A percentile compares a stretch with the other conserved stretches of the same genome.
These are phyloP conservation scores for Magnusiomyces tetraspermus DNA, from an alignment of 1,139 yeast species.

Conservation along the genomic window DNA sequence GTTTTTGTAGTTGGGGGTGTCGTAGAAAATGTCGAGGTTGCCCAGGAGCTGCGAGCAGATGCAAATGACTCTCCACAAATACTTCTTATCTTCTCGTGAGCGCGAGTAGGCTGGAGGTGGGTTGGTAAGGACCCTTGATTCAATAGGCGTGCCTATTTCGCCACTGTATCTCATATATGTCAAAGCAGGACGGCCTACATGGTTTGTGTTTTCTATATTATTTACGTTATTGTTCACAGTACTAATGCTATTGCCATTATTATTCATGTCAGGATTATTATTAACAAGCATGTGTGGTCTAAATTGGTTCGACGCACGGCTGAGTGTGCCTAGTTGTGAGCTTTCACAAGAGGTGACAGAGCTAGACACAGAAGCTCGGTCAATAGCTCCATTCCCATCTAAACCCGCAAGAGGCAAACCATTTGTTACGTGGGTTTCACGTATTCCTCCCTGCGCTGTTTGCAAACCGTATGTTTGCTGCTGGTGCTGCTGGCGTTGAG, in stretches of 20 bases:
- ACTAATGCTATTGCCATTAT: too few species aligned
- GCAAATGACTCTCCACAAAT: background rate
- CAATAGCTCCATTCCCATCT: background rate
- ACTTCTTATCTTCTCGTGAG: background rate
- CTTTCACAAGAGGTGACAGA: background rate
- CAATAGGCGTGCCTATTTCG: background rate
- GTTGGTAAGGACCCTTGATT: background rate
- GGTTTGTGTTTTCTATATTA: too few species aligned
- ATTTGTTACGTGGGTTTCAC: background rate
- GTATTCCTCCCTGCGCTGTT: background rate
- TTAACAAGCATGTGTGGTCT: too few species aligned
- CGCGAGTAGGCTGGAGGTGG: background rate
- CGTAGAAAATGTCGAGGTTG: background rate
- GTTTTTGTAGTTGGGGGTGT: background rate
- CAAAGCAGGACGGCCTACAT: too few species aligned
- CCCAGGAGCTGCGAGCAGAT: background rate
- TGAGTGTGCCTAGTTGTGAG: background rate
- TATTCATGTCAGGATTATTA: too few species aligned
- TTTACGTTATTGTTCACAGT: too few species aligned
- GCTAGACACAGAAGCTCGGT: too few species aligned
- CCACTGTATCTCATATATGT: background rate
- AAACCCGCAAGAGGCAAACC: background rate
- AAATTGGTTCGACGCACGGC: background rate
- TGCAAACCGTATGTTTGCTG: background rate
- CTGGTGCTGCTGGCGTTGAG: background rate